Evolutionary conservation across 768 basidiomycete genomes (phyloP).

Genomic region (Xerocomellus intermedius): DNA sequence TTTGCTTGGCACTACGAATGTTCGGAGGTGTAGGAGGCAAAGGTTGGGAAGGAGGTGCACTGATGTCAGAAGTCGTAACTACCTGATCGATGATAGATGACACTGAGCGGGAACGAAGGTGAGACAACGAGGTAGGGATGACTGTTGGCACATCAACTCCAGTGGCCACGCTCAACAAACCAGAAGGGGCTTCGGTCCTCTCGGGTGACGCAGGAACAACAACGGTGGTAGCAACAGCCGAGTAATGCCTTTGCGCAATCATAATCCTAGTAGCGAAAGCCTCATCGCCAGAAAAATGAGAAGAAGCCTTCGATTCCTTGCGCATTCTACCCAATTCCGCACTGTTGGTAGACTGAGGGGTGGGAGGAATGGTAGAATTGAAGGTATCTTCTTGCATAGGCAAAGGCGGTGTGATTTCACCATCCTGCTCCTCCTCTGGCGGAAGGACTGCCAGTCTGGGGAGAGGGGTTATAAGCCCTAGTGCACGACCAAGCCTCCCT

Average conservation of each 20-base stretch:
- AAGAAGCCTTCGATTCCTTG: constrained; percentile 54
- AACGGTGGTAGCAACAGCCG: constrained; percentile 64
- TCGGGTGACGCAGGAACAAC: constrained; percentile 52
- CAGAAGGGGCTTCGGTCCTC: constrained; percentile 17
- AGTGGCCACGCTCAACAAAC: constrained; percentile 31
- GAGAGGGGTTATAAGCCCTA: constrained; percentile 60
- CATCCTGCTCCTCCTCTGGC: constrained; percentile 40
- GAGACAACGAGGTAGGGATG: constrained; percentile 29
- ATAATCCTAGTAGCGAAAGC: constrained; percentile 56
- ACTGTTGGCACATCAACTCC: constrained; percentile 32
- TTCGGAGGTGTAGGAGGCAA: constrained; percentile 76
- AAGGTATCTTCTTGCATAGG: constrained; percentile 57
- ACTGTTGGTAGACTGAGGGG: constrained; percentile 55
- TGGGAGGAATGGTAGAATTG: constrained; percentile 43
- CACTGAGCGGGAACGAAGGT: constrained; percentile 62
- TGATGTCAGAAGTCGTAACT: constrained; percentile 34
- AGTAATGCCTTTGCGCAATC: constrained; percentile 73
- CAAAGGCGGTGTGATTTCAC: constrained; percentile 54
- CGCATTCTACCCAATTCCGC: constrained; percentile 55
- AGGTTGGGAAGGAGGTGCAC: constrained; percentile 60
- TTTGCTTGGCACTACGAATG: constrained; percentile 50
- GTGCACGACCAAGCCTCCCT: constrained; percentile 55
- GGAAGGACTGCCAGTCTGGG: constrained; percentile 72
- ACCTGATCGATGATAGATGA: constrained; percentile 46
- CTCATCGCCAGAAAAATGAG: constrained; percentile 48